Base-by-base conservation (phyloP, 2,329 filamentous ascomycete species). In the Clarireedia paspali region DNA sequence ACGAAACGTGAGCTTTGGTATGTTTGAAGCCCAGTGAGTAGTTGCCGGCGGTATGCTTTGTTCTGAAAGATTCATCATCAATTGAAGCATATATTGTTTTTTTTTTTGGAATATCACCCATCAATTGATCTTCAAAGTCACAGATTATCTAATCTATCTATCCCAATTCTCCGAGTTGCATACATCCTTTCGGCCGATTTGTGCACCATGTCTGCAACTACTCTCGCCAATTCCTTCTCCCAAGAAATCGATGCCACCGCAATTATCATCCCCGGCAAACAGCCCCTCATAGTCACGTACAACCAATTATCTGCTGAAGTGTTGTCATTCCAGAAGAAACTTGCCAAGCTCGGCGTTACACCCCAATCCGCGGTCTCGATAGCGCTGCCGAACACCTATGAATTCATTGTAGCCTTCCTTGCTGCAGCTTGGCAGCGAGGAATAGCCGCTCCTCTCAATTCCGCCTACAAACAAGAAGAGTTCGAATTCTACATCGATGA, bases 401-500 rank as follows among this genome's bases (percentile, higher is more conserved):
- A 91, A 71, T 94, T 95, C 73, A 88, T 95, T 68, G 84, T 94
- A 56, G 84, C 89, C 2, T 95, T 95, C 73, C 80, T 95, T 46
- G 89, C 89, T n/a, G 80, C 84, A 17, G 83, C 88, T n/a, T 90
- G 86, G 83, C 89, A 94, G 74, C 81, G 90, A 65, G 88, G 78
- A 30, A 86, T 94, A 63, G 89, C 89, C 6, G 90, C 90, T 3
- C 90, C 89, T n/a, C 75, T 95, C 62, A 95, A 95, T 71, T 84
- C 89, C 42, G 86, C 85, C 46, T 95, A 95, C 76, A 95, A 91
- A 75, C 88, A 94, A 72, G 85, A 85, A 56, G 89, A 95, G 71
- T 94, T 92, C 70, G 89, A 94, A 70, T 95, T 95, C 73, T 95
- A 94, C 72, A 92, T 95, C 66, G 86, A 91, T 62, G 89, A 95